Conservation (phyloP, 2,329 filamentous ascomycete species). For the Aspergillus fumigatiaffinis region DNA sequence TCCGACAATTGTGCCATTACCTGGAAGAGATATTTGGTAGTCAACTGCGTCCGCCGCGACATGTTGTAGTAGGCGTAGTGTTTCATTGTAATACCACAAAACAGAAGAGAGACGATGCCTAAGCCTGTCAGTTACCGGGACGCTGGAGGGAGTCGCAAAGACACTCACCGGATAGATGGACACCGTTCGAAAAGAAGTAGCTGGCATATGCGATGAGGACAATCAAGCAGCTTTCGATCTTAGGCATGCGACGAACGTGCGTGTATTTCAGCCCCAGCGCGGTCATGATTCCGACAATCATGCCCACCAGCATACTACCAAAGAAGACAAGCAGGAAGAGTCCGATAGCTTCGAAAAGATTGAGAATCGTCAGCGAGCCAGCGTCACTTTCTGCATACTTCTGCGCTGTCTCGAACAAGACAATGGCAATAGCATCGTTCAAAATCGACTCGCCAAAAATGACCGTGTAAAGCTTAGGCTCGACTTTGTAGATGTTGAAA, state of each 20-base stretch:
- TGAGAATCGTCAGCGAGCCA: constrained; percentile 69
- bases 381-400: constrained; percentile 74
- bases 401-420: constrained; percentile 96
- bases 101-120: constrained; percentile 94
- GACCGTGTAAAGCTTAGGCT: constrained; percentile 96
- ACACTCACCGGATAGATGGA: constrained; percentile 84
- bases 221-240: constrained; percentile 94
- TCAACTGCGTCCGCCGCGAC: constrained; percentile 94
- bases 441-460: constrained; percentile 98
- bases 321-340: constrained; percentile 97
- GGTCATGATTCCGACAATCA: constrained; percentile 79
- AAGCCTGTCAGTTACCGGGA: constrained; percentile 10
- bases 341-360: constrained; percentile 84
- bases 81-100: constrained; percentile 97
- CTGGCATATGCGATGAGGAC: constrained; percentile 92
- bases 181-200: constrained; percentile 96
- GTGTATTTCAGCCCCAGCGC: constrained; percentile 92
- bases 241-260: constrained; percentile 83
- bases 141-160: constrained; percentile 1
- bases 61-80: constrained; percentile 99
- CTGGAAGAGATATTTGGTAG: constrained; percentile 96
- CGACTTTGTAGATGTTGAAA: constrained; percentile 99
- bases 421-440: constrained; percentile 97
- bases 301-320: constrained; percentile 83
- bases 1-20: constrained; percentile 91